Evolutionary conservation across 805 yeast genomes (phyloP).

Genomic region (Soucietia sequanensis): DNA sequence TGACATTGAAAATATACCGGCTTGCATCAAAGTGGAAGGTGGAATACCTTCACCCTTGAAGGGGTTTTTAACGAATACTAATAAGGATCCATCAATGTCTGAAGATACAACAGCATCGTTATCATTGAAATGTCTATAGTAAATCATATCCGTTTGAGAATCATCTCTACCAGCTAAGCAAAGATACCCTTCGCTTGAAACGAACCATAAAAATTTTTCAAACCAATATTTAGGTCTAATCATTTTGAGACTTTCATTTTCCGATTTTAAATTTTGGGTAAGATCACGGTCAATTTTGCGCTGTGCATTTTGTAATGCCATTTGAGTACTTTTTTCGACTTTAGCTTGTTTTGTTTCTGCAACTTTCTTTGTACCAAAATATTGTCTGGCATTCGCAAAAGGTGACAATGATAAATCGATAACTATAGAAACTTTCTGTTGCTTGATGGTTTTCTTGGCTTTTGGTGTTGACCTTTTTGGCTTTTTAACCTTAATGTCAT

Average conservation of each 20-base stretch:
- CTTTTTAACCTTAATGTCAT: conserved; percentile 4
- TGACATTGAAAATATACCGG: conserved; percentile 80
- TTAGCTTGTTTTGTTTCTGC: conserved; percentile 78
- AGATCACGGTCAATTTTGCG: conserved; percentile 72
- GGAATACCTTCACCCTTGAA: conserved; percentile 68
- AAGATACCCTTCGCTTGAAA: conserved; percentile 85
- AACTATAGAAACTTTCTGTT: conserved; percentile 45
- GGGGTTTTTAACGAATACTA: conserved; percentile 81
- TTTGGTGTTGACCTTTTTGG: conserved; percentile 6
- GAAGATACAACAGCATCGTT: conserved; percentile 73
- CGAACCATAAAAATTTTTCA: conserved; percentile 92
- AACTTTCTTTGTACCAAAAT: conserved; percentile 71
- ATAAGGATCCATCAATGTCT: conserved; percentile 70
- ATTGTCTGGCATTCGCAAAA: conserved; percentile 82
- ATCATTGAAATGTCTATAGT: conserved; percentile 70
- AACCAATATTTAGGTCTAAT: conserved; percentile 82
- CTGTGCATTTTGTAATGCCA: conserved; percentile 83
- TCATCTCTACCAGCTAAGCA: conserved; percentile 86
- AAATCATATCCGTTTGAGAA: conserved; percentile 75
- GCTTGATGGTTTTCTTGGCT: neutral
- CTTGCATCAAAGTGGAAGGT: conserved; percentile 85
- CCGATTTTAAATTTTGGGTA: conserved; percentile 56
- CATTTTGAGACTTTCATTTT: conserved; percentile 50
- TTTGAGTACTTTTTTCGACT: conserved; percentile 71
- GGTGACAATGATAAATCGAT: conserved; percentile 74